Base-by-base conservation (phyloP, 257 asterid genomes). In the Catharanthus roseus region DNA sequence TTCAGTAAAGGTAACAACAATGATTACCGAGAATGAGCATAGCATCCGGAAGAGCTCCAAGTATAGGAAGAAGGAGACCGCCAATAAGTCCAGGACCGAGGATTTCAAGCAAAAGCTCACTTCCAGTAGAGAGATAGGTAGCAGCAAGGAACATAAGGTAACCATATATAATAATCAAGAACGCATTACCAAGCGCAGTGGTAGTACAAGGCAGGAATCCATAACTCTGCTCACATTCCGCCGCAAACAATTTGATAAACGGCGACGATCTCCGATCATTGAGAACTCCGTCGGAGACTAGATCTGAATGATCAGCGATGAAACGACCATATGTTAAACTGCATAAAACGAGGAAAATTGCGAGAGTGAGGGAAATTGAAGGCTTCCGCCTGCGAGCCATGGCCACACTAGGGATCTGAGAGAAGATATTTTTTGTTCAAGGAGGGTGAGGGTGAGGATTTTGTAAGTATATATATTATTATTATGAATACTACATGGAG, bases 41-140 rank as follows among this genome's bases (percentile, higher is more conserved):
- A 44, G 97, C 97, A 70, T 93, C 97, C 2, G 98, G 98, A 69
- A 93, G 98, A 51, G 97, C 96, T 33, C 97, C 98, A 65, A 93
- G 97, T 0, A 88, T 75, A n/a, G 97, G 98, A 18, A 93, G 89
- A 18, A 89, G 78, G 8, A 90, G 96, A 6, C 97, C 97, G 45
- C 97, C 98, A 39, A 93, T 81, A 1, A 90, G 72, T 11, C 97
- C 98, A 1, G 98, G 97, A 1, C 98, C 96, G 31, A 93, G 87
- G 64, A 93, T 89, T 83, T 87, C 89, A 34, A 93, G 92, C 90
- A 93, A 81, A 19, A 90, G 85, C 82, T 93, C 98, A 47, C 98
- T 87, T 16, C 97, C 98, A 49, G 39, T 66, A 10, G 97, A 87
- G 6, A 93, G 82, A 78, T 85, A 90, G 10, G 92, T 87, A 3